Percentiles rank a stretch among this genome's conserved stretches.
These are phyloP conservation scores for Kokia cookei DNA, from an alignment of 441 rosid genomes.

Conservation along the genomic window DNA sequence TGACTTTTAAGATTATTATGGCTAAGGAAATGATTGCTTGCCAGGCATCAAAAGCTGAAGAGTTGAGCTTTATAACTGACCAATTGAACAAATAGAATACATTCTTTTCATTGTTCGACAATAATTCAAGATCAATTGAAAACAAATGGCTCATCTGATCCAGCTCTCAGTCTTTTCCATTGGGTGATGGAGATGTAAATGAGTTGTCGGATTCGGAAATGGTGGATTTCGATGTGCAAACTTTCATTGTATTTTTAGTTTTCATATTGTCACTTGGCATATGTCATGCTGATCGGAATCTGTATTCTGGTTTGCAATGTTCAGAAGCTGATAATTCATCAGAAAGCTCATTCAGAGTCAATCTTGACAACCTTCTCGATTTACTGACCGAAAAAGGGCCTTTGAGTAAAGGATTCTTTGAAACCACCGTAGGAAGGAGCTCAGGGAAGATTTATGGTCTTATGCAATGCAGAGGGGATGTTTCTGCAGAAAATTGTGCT, in stretches of 20 bases:
- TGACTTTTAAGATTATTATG: background rate
- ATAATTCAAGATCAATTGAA: no score
- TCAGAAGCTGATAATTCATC: slow-evolving; percentile 17
- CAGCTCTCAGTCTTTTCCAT: background rate
- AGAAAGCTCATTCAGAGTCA: slow-evolving; percentile 14
- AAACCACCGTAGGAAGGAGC: slow-evolving; percentile 7
- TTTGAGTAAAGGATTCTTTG: slow-evolving; percentile 21
- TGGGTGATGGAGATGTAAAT: background rate
- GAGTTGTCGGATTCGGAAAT: slow-evolving; percentile 5
- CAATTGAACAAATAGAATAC: background rate
- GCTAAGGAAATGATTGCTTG: background rate
- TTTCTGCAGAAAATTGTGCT: slow-evolving; percentile 18
- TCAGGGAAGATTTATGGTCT: slow-evolving; percentile 25
- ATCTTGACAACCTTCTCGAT: slow-evolving; percentile 14
- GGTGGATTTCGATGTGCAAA: background rate
- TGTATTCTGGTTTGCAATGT: slow-evolving; percentile 13
- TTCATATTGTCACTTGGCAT: slow-evolving; percentile 8
- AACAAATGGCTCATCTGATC: no score
- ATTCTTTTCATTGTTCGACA: background rate
- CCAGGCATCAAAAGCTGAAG: background rate
- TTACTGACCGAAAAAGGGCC: slow-evolving; percentile 18
- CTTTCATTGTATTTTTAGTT: slow-evolving; percentile 3
- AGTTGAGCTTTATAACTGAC: background rate
- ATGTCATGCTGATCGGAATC: slow-evolving; percentile 18
- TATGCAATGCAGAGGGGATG: slow-evolving; percentile 30